Evolutionary conservation across 176 grass and related monocot genomes (phyloP).

Genomic region (Carex kokanica): DNA sequence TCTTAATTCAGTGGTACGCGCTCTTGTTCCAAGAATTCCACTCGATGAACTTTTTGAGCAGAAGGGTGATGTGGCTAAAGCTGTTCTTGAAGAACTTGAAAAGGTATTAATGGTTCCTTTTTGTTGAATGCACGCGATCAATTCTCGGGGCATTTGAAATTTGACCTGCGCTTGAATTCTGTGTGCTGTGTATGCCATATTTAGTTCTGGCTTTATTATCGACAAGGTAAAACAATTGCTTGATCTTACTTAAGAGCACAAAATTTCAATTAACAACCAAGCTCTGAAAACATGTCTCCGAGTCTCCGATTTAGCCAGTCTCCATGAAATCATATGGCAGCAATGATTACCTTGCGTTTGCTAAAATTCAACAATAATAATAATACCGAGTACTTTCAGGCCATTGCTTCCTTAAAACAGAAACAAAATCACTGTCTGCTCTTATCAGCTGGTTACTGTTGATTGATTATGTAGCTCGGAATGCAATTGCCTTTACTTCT

Average conservation of each 20-base stretch:
- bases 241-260: background rate
- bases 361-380: background rate
- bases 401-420: background rate
- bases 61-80: slow-evolving; percentile 90
- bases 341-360: background rate
- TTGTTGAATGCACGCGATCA: background rate
- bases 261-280: background rate
- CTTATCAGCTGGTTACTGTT: background rate
- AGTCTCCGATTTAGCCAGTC: too few relatives aligned
- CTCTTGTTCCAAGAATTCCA: slow-evolving; percentile 77
- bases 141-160: background rate
- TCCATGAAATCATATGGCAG: background rate
- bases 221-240: background rate
- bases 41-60: slow-evolving; percentile 91
- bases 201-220: background rate
- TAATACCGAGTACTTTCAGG: background rate
- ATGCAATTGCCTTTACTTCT: background rate
- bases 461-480: background rate
- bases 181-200: background rate
- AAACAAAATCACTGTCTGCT: background rate
- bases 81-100: slow-evolving; percentile 92
- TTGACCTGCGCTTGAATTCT: background rate
- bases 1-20: slow-evolving; percentile 71
- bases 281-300: background rate
- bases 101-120: slow-evolving; percentile 48